A percentile compares a stretch with the other conserved stretches of the same genome.
These are phyloP conservation scores for Luffa aegyptiaca DNA, from an alignment of 306 rosid species.

Conservation along the genomic window DNA sequence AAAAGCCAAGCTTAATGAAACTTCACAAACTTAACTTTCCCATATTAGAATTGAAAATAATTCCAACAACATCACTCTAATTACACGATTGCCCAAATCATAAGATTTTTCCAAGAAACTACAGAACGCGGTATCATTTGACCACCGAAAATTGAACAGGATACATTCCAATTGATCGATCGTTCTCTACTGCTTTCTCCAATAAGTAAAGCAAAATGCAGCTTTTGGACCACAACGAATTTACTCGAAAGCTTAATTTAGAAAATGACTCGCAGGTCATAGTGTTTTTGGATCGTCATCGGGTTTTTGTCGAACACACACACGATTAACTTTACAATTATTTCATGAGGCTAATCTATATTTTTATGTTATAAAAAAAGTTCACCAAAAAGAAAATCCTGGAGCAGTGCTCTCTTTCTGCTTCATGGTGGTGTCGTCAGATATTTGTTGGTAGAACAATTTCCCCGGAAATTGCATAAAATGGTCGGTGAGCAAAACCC, in stretches of 20 bases:
- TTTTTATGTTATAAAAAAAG: too few relatives aligned
- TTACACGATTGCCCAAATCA: neutral
- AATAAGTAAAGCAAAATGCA: neutral
- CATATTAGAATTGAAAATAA: neutral
- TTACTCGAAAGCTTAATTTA: neutral
- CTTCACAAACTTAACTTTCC: neutral
- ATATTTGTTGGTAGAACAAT: neutral
- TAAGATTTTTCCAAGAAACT: neutral
- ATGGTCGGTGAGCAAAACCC: neutral
- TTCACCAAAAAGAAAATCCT: too few relatives aligned
- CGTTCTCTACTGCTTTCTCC: neutral
- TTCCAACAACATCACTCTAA: neutral
- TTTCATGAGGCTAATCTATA: too few relatives aligned
- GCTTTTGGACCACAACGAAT: neutral
- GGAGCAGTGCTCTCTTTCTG: neutral
- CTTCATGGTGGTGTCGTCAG: neutral
- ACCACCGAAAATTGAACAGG: neutral
- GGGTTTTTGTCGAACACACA: too few relatives aligned
- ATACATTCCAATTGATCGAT: neutral
- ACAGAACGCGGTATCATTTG: neutral
- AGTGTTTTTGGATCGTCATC: too few relatives aligned
- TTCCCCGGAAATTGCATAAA: neutral
- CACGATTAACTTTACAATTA: too few relatives aligned
- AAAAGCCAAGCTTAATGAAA: neutral
- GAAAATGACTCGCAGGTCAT: neutral